Evolutionary conservation across 2,329 filamentous ascomycete species (phyloP), one percentile per base, ranked within the genome.

Genomic region (Coleophoma eucalyptorum): DNA sequence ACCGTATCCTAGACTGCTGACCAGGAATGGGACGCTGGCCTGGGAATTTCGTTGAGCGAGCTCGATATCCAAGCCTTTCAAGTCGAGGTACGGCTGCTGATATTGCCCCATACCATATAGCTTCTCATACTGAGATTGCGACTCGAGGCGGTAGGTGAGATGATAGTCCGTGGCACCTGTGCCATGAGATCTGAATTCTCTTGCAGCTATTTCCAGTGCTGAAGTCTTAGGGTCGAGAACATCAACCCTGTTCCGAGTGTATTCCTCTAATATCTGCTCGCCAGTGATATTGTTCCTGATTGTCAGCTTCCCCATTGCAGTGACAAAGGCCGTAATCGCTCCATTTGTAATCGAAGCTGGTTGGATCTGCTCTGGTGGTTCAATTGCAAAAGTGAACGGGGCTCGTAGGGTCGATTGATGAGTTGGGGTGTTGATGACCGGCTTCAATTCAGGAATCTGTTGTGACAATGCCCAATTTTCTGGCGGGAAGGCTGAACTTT

Each of bases 21-120:
- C 60, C 0, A 76, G 74, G 60, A 85, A 86, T 0, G 82, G 83
- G 0, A 86, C 75, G 42, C 75, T 81, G 4, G 81, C 82, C 61
- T 86, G 83, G 0, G 80, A 84, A 62, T 86, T 86, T 3, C 81
- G 76, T 37, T 86, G 82, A 0, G 82, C 81, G 3, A 86, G 72
- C 59, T 86, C 82, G 3, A 85, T 63, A 47, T 85, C 80, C 1
- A 70, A 61, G 0, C 83, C 82, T 55, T 84, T 85, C 43, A 85
- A 71, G 58, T 85, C 73, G 16, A 86, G 67, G 45, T 71, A 74
- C 0, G 79, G 78, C 57, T 86, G 81, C 59, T 86, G 82, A 51
- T 86, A 85, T 64, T 86, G 82, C 0, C 82, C 82, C 81, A 85
- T 85, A 31, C 82, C 83, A 57, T 75, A 86, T 21, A 86, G 77